phyloP scores from a whole-genome alignment of 1,284 basidiomycete genomes.

The Heterobasidion occidentale region DNA sequence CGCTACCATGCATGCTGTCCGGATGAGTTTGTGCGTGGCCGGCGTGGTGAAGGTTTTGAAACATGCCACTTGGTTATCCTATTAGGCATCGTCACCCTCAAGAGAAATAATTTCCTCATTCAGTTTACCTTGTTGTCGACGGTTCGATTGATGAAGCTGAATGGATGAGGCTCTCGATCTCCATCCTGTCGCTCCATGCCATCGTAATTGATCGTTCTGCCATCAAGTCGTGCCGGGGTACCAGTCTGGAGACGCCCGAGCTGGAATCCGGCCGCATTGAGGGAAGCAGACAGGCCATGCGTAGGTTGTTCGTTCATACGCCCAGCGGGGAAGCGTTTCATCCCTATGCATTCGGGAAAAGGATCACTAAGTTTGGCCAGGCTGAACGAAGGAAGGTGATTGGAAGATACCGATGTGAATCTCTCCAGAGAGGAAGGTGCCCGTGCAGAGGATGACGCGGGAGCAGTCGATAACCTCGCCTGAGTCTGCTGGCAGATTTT shows the following conservation, averaged over 20 bases:
- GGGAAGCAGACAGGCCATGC: slow-evolving; percentile 66
- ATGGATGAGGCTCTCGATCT: slow-evolving; percentile 52
- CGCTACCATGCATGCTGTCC: slow-evolving; percentile 68
- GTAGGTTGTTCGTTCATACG: slow-evolving; percentile 72
- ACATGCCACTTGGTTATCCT: slow-evolving; percentile 70
- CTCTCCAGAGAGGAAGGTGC: slow-evolving; percentile 85
- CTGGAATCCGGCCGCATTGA: slow-evolving; percentile 69
- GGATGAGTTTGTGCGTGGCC: slow-evolving; percentile 67
- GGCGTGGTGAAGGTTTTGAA: slow-evolving; percentile 70
- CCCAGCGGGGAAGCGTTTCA: slow-evolving; percentile 78
- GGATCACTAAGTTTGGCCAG: neutral
- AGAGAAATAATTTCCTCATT: too few relatives aligned
- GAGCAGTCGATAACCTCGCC: slow-evolving; percentile 75
- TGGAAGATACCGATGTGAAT: slow-evolving; percentile 74
- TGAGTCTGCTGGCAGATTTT: slow-evolving; percentile 35
- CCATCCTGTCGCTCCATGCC: slow-evolving; percentile 53
- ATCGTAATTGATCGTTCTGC: slow-evolving; percentile 62
- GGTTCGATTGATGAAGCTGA: slow-evolving; percentile 35
- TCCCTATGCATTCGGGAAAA: slow-evolving; percentile 34
- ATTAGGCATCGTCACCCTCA: neutral
- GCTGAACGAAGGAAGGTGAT: neutral
- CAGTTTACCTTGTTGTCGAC: slow-evolving; percentile 32
- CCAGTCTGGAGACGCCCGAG: slow-evolving; percentile 85
- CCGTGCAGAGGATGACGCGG: slow-evolving; percentile 82
- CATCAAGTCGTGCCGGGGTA: slow-evolving; percentile 76